A percentile compares a stretch with the other conserved stretches of the same genome.
These are phyloP conservation scores for Parastagonospora avenae DNA, from an alignment of 2,329 filamentous ascomycete species.

Conservation along the genomic window DNA sequence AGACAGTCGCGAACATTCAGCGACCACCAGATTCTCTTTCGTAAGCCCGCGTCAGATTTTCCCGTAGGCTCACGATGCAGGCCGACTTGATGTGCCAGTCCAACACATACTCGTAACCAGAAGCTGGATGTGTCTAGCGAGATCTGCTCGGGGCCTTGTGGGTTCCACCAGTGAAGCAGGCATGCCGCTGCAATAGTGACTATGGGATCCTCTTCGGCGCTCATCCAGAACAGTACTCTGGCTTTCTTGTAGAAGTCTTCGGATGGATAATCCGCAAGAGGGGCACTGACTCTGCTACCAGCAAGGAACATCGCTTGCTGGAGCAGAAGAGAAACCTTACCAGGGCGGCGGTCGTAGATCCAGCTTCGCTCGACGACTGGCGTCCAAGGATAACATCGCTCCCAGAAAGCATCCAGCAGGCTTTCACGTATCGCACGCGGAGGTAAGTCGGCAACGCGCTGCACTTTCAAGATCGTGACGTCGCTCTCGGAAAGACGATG, in stretches of 20 bases:
- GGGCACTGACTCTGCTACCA: slow-evolving; percentile 49
- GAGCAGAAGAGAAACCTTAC: slow-evolving; percentile 35
- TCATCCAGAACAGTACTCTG: slow-evolving; percentile 41
- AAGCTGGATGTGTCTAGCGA: slow-evolving; percentile 53
- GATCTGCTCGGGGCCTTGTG: slow-evolving; percentile 48
- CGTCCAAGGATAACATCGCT: slow-evolving; percentile 50
- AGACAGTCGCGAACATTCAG: slow-evolving; percentile 50
- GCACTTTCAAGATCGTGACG: slow-evolving; percentile 34
- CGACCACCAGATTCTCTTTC: slow-evolving; percentile 52
- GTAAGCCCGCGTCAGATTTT: slow-evolving; percentile 41
- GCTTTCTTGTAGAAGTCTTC: slow-evolving; percentile 44
- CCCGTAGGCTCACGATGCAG: slow-evolving; percentile 50
- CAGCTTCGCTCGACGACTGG: slow-evolving; percentile 50
- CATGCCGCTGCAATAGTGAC: slow-evolving; percentile 48
- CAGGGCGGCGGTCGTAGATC: slow-evolving; percentile 40
- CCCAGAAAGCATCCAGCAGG: slow-evolving; percentile 49
- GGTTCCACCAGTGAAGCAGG: slow-evolving; percentile 52
- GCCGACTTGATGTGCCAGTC: slow-evolving; percentile 52
- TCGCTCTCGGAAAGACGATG: slow-evolving; percentile 36
- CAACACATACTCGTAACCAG: slow-evolving; percentile 51
- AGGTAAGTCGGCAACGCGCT: slow-evolving; percentile 36
- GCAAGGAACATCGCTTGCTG: slow-evolving; percentile 50
- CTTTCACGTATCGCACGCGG: slow-evolving; percentile 41
- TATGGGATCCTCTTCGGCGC: slow-evolving; percentile 45
- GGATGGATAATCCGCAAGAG: slow-evolving; percentile 37